Evolutionary conservation across 169 alveolate species (phyloP).

Genomic region (Eimeria falciformis): DNA sequence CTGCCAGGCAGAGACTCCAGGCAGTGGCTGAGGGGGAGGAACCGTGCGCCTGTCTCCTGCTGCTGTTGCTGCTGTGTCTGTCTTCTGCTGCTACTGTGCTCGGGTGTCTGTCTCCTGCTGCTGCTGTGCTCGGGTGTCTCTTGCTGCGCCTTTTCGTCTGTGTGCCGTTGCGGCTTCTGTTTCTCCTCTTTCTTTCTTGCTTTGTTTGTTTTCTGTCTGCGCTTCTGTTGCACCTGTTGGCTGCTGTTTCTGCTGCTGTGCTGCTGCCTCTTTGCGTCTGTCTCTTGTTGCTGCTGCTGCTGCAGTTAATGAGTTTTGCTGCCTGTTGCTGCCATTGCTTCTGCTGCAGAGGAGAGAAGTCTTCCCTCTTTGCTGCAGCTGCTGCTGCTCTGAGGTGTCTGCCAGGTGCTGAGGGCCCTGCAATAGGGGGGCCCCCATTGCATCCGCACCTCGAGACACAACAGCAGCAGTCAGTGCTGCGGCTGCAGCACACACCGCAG

Average conservation of each 20-base stretch:
- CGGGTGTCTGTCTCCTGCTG: not conserved
- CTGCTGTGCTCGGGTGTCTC: not conserved
- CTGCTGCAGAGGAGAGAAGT: no score
- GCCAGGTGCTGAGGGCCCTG: not conserved
- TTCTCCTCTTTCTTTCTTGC: not conserved
- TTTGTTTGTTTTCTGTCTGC: not conserved
- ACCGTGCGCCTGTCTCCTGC: not conserved
- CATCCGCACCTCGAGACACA: not conserved
- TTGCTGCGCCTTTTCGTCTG: not conserved
- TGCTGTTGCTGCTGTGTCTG: not conserved
- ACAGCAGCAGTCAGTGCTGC: not conserved
- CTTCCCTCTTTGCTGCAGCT: no score
- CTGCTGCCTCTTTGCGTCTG: not conserved
- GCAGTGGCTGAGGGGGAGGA: not conserved
- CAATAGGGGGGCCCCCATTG: not conserved
- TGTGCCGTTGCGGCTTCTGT: not conserved
- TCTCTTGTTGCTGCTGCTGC: not conserved
- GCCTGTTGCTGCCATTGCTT: no score
- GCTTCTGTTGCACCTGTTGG: not conserved
- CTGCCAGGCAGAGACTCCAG: not conserved
- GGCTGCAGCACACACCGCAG: not conserved
- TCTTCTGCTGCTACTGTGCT: not conserved
- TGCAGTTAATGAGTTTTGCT: not conserved
- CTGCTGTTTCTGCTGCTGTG: not conserved
- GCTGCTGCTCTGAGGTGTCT: not conserved